Evolutionary conservation across 495 filamentous ascomycete species (phyloP), one percentile per base, ranked within the genome.

Genomic region (Trichocladium uniseriatum): DNA sequence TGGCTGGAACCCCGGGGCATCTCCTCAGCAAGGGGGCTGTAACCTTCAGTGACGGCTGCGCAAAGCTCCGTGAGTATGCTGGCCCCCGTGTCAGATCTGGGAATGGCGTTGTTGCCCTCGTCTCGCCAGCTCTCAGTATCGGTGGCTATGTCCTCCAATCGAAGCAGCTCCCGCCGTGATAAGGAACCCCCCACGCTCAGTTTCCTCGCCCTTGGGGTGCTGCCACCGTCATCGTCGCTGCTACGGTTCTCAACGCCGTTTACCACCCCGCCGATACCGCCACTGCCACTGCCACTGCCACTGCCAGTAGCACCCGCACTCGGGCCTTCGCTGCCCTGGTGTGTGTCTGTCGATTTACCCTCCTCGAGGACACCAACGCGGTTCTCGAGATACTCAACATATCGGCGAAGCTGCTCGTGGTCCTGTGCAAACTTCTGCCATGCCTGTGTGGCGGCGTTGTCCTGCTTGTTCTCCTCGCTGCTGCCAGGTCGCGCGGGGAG

Each of bases 41-140:
- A 62, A 6, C 41, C 27, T 55, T 58, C 52, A 4, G 53, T 54
- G n/a, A 58, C 60, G 7, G 53, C 58, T 5, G 50, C 55, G 38
- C 55, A 56, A 14, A 63, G 43, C 48, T 61, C 58, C 8, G 58
- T 54, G 19, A 58, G 42, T 35, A 61, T 63, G 50, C 55, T 61
- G 38, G 43, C 32, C 15, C 58, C 48, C 15, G 60, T 63, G 32
- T 49, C 44, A 1, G 60, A 57, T 18, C 34, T 22, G 14, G 41
- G 16, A 13, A 51, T 45, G 15, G 32, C 13, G 37, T 15, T 15
- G 45, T 24, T 18, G 22, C 38, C 16, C 15, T 13, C 21, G n/a
- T 38, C 32, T 40, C 28, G 32, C 27, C 52, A 46, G 27, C 22
- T 16, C 8, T 21, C 38, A 20, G 15, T n/a, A 28, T 42, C 37